Conservation (phyloP, 1,139 yeast species). For the Saccharomyces hybrid region DNA sequence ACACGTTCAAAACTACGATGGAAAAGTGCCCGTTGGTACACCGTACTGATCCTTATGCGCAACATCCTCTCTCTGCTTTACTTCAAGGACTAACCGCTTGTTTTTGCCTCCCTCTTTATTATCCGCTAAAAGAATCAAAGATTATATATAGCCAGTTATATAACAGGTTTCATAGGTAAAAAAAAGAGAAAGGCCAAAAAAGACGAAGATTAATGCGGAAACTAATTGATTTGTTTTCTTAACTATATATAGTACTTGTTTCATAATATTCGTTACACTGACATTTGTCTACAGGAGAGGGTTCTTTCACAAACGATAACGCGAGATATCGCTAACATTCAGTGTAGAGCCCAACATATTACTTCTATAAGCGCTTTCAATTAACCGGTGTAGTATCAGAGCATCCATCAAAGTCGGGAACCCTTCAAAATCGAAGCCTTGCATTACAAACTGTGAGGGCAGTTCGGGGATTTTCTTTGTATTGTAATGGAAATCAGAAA, state of each 20-base stretch:
- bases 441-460: conserved; percentile 19
- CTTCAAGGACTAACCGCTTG: too few species aligned
- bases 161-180: background rate
- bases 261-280: background rate
- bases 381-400: conserved; percentile 18
- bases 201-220: background rate
- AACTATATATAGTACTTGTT: background rate
- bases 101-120: background rate
- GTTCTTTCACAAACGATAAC: conserved; percentile 7
- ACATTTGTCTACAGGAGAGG: background rate
- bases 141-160: background rate
- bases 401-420: conserved; percentile 28
- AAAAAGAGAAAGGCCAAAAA: background rate
- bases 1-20: background rate
- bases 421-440: conserved; percentile 24
- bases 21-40: background rate
- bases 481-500: conserved; percentile 25
- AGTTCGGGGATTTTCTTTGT: conserved; percentile 17
- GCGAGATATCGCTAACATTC: conserved; percentile 17
- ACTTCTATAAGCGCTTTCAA: conserved; percentile 23
- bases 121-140: background rate
- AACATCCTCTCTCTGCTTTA: background rate
- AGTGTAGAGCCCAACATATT: conserved; percentile 17
- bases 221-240: background rate
- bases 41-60: background rate